Evolutionary conservation across 371 early-diverging fungal species (phyloP).

Genomic region (Apophysomyces ossiformis): DNA sequence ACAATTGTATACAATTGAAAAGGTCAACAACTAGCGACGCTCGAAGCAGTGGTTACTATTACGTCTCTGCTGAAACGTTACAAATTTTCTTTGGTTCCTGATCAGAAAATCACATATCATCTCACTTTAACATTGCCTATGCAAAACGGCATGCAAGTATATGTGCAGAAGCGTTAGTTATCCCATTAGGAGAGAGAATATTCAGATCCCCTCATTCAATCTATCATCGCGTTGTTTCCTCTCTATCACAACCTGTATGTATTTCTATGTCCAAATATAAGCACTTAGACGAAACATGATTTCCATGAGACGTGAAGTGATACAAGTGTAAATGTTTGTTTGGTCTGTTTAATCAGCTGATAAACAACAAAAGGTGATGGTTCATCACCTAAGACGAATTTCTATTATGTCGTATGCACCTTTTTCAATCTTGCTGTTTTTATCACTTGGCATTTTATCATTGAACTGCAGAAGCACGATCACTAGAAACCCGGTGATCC

Average conservation of each 20-base stretch:
- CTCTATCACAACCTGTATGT: background rate
- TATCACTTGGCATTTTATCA: background rate
- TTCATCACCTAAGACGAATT: too few relatives aligned
- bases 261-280: background rate
- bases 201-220: background rate
- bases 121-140: slow-evolving; percentile 55
- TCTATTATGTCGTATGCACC: background rate
- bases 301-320: too few relatives aligned
- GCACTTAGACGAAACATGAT: too few relatives aligned
- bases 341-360: too few relatives aligned
- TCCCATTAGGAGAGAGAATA: background rate
- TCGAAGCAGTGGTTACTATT: slow-evolving; percentile 55
- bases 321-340: too few relatives aligned
- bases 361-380: too few relatives aligned
- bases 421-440: background rate
- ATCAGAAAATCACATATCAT: slow-evolving; percentile 42
- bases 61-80: slow-evolving; percentile 52
- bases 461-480: too few relatives aligned
- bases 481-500: too few relatives aligned
- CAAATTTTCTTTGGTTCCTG: slow-evolving; percentile 48
- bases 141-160: slow-evolving; percentile 49
- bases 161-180: slow-evolving; percentile 34
- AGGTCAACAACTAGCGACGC: slow-evolving; percentile 56
- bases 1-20: background rate
- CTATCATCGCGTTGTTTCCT: background rate